phyloP scores from a whole-genome alignment of 768 basidiomycete genomes.

The Cubamyces sp. region DNA sequence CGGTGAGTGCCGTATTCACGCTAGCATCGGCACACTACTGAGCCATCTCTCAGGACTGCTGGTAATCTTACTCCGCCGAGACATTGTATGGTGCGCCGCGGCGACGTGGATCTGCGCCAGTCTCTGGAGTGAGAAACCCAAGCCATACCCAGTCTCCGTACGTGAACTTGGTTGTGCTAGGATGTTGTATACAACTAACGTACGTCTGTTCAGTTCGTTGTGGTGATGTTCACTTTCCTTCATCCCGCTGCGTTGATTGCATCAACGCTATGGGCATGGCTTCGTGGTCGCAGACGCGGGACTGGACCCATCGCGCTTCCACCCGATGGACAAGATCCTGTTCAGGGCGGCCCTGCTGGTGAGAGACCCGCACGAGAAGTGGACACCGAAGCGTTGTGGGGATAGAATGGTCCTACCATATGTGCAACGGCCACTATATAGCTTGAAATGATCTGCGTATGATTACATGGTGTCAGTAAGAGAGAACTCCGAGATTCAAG shows the following conservation, averaged over 20 bases:
- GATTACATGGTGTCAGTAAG: too few species aligned
- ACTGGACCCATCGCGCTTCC: conserved; percentile 49
- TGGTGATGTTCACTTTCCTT: conserved; percentile 64
- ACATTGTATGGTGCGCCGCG: conserved; percentile 76
- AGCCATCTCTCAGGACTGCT: conserved; percentile 45
- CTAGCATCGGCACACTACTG: too few species aligned
- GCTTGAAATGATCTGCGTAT: neutral
- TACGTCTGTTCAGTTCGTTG: conserved; percentile 49
- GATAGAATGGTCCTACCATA: neutral
- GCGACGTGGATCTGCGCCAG: conserved; percentile 75
- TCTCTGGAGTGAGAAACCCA: conserved; percentile 63
- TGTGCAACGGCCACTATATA: neutral
- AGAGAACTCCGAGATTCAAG: too few species aligned
- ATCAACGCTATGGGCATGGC: conserved; percentile 44
- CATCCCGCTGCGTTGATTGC: conserved; percentile 64
- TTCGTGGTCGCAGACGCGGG: conserved; percentile 31
- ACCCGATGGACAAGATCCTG: conserved; percentile 37
- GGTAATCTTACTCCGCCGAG: conserved; percentile 58
- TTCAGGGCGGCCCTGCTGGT: neutral
- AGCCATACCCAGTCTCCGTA: conserved; percentile 68
- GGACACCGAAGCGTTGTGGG: conserved; percentile 28
- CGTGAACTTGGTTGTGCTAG: conserved; percentile 32
- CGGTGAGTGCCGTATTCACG: conserved; percentile 17
- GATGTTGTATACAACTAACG: neutral
- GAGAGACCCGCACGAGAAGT: conserved; percentile 26